These are phyloP conservation scores for Aspergillus sp. DNA, from an alignment of 2,329 filamentous ascomycete species.

Conservation along the genomic window DNA sequence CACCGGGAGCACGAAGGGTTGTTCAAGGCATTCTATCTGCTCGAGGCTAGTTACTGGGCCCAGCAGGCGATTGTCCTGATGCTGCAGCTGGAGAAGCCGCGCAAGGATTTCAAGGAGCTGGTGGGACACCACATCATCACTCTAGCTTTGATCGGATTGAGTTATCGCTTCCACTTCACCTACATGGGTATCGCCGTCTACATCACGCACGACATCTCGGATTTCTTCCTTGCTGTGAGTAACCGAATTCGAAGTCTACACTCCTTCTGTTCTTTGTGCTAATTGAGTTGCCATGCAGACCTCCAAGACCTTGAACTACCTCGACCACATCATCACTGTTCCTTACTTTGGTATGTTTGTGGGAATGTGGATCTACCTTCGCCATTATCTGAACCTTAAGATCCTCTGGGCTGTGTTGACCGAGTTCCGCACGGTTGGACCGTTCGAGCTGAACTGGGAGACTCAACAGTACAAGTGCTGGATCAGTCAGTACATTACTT, in stretches of 20 bases:
- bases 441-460: conserved; percentile 52
- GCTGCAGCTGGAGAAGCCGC: conserved; percentile 84
- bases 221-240: conserved; percentile 87
- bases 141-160: conserved; percentile 76
- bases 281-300: conserved; percentile 55
- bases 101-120: conserved; percentile 94
- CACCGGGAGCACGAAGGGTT: conserved; percentile 75
- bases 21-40: conserved; percentile 96
- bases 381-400: conserved; percentile 65
- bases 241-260: neutral
- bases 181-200: conserved; percentile 93
- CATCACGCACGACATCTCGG: conserved; percentile 89
- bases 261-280: neutral
- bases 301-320: conserved; percentile 88
- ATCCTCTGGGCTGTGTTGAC: conserved; percentile 51
- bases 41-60: conserved; percentile 92
- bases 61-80: conserved; percentile 89
- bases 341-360: conserved; percentile 87
- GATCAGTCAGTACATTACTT: conserved; percentile 51
- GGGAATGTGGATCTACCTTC: conserved; percentile 81
- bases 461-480: conserved; percentile 52
- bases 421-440: conserved; percentile 50
- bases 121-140: conserved; percentile 91
- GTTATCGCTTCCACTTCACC: conserved; percentile 95
- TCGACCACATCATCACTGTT: conserved; percentile 74